Percentiles rank a stretch among this genome's conserved stretches.
Evolutionary conservation across 345 rosid genomes (phyloP).

Genomic region (Arabidopsis thaliana): DNA sequence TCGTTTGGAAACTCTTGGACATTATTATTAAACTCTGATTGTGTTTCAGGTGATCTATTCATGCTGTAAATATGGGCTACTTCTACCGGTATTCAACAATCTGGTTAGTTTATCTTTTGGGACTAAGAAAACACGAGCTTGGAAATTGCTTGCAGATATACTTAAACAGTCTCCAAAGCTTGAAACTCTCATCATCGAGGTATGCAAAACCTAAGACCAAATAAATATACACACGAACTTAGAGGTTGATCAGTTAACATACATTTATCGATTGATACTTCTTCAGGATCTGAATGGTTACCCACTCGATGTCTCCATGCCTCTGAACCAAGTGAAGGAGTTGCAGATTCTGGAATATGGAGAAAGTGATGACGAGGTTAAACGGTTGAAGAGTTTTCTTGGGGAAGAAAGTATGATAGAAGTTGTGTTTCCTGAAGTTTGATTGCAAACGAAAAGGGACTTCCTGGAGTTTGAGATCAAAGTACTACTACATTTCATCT

Average conservation of each 20-base stretch:
- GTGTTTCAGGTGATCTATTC: conserved; percentile 24
- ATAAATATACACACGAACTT: not conserved
- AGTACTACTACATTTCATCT: no score
- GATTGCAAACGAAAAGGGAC: no score
- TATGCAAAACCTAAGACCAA: not conserved
- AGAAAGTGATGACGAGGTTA: not conserved
- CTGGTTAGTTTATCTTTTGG: conserved; percentile 8
- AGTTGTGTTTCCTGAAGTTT: no score
- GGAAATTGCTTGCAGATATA: conserved; percentile 12
- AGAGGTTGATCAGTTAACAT: not conserved
- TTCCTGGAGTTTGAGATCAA: no score
- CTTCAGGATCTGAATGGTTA: not conserved
- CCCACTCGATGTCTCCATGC: not conserved
- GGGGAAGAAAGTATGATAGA: not conserved
- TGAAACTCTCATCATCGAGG: conserved; percentile 21
- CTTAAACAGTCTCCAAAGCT: conserved; percentile 26
- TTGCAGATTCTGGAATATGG: not conserved
- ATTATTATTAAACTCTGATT: not conserved
- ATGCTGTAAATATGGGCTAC: not conserved
- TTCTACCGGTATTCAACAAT: conserved; percentile 25
- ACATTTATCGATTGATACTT: not conserved
- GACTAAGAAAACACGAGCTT: not conserved
- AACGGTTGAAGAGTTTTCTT: not conserved
- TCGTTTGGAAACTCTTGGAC: not conserved
- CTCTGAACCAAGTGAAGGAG: not conserved